Evolutionary conservation across 2,329 filamentous ascomycete species (phyloP), one percentile per base, ranked within the genome.

Genomic region (Taxawa tesnikishii): DNA sequence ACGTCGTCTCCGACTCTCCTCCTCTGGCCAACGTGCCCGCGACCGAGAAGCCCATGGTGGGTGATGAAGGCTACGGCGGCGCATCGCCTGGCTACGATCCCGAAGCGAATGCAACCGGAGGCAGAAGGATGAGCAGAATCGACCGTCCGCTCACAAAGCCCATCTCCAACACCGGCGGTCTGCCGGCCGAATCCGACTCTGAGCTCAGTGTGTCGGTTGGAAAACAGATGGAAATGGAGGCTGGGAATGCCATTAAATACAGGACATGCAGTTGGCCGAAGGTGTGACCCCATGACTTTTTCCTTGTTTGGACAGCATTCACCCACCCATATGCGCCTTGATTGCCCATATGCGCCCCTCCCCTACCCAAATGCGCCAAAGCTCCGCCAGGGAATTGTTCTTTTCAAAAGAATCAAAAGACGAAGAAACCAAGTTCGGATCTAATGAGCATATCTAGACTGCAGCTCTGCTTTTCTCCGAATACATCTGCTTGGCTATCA

Each of bases 211-310:
- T 68, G 27, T 62, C 59, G 21, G 56, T 75, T 26, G 68, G 65
- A 29, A 69, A 72, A 58, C 85, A 93, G 59, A 72, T 88, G 41
- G 82, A 78, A 32, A 53, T 81, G 39, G 87, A 94, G 55, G 69
- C 75, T 16, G 76, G 74, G 31, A 77, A 81, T 55, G 74, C 76
- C 8, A 94, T 94, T 56, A 78, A 93, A 60, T 94, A 94, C 54
- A 71, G 87, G 38, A 93, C 85, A 24, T 94, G 87, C 60, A 87
- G 79, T 44, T 94, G 87, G 87, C 79, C 83, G 50, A 94, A 94
- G 68, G 75, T 78, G 35, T 44, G 32, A 32, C 13, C 16, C n/a
- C 13, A 27, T 28, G 12, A 18, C 31, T 15, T 15, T 25, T n/a
- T 27, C 15, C 13, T 24, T 25, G 8, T 10, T 32, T 26, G 16